These are phyloP conservation scores for Nakazawaea wickerhamii DNA, from an alignment of 805 yeast genomes.

Conservation along the genomic window DNA sequence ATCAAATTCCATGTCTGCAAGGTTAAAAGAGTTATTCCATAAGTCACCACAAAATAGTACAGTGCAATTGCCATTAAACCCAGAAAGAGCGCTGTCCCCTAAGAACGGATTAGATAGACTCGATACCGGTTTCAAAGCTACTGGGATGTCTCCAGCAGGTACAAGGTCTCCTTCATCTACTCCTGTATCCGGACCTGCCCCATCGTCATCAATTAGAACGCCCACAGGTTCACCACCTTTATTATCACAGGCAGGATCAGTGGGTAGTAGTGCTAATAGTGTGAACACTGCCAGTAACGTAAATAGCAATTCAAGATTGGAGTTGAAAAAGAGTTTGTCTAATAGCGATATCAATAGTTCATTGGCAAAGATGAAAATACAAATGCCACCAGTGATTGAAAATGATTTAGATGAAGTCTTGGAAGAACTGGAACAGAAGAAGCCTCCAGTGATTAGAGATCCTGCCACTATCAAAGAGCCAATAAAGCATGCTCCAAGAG, in stretches of 20 bases:
- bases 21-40: conserved; percentile 11
- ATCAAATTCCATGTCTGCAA: conserved; percentile 12
- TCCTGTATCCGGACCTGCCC: not conserved
- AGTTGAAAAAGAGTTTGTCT: conserved; percentile 9
- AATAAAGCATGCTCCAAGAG: not conserved
- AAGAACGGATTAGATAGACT: not conserved
- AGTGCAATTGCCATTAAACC: conserved; percentile 5
- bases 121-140: not conserved
- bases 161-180: not conserved
- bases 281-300: not conserved
- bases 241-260: not conserved
- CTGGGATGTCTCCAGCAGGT: not conserved
- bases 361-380: conserved; percentile 21
- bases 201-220: not conserved
- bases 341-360: conserved; percentile 21
- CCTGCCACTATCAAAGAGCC: not conserved
- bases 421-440: conserved; percentile 14
- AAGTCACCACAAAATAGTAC: conserved; percentile 11
- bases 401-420: conserved; percentile 28
- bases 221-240: not conserved
- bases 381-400: conserved; percentile 27
- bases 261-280: not conserved
- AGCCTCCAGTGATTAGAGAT: not conserved
- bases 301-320: conserved; percentile 11
- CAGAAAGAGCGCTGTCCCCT: conserved; percentile 6